phyloP scores from a whole-genome alignment of 306 rosid genomes.

The Canavalia gladiata region DNA sequence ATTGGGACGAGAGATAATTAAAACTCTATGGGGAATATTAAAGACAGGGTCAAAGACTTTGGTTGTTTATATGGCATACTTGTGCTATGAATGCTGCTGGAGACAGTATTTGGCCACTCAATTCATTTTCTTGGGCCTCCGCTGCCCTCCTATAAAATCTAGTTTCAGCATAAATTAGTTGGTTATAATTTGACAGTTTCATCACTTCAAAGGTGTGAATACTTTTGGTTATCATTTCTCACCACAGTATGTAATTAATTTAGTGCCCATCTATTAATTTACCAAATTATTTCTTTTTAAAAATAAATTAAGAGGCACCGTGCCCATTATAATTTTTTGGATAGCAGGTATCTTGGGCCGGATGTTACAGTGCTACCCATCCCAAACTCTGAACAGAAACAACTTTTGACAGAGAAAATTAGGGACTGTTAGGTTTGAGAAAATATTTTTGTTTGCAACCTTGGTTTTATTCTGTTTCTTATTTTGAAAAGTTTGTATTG shows the following conservation, averaged over 20 bases:
- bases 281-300: not conserved
- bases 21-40: conserved; percentile 1
- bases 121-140: not conserved
- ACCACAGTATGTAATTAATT: not conserved
- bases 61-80: conserved; percentile 8
- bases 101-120: not conserved
- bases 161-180: not conserved
- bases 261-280: too few species aligned
- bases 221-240: not conserved
- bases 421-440: not conserved
- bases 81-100: not conserved
- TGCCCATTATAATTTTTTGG: not conserved
- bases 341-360: not conserved
- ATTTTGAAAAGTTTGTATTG: too few species aligned
- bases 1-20: too few species aligned
- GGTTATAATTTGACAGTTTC: not conserved
- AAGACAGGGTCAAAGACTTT: not conserved
- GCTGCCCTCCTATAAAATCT: not conserved
- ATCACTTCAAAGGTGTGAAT: not conserved
- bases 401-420: not conserved
- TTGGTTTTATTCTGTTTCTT: too few species aligned
- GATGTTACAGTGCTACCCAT: conserved; percentile 1
- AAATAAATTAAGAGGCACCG: conserved; percentile 13
- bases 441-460: too few species aligned
- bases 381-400: conserved; percentile 5